Evolutionary conservation across 1,139 yeast genomes (phyloP), one percentile per base, ranked within the genome.

Genomic region (Saccharomyces hybrid): DNA sequence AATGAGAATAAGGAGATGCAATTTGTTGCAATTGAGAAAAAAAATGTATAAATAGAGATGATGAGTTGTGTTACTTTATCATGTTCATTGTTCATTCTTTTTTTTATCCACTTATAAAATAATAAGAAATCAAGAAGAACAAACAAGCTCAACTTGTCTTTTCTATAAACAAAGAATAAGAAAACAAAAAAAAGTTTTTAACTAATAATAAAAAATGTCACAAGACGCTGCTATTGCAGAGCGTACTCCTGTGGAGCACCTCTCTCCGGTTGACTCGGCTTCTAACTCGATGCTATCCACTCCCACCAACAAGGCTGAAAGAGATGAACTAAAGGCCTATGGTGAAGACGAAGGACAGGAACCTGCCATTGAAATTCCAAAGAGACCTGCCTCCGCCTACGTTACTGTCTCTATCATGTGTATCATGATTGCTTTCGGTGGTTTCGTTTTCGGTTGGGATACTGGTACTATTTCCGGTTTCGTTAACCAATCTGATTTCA

Each of bases 391-490:
- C 4, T 51, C 56, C 12, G 59, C 57, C 24, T 56, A 54, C 42
- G 48, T 75, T 70, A 74, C 78, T 50, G 77, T 78, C 62, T 59
- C 65, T 9, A 53, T 67, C 49, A 64, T 73, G 47, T 74, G 77
- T 71, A 70, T 62, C 69, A 72, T 65, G 75, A 81, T 75, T 55
- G 84, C 86, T 58, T 80, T 82, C 61, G 86, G 84, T 71, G 87
- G 87, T 68, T 75, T 81, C 65, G 80, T 83, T 59, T 84, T 77
- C 66, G 88, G 88, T 61, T 83, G 82, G 78, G 88, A 83, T 72
- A 83, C 88, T 34, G 89, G 89, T 73, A 82, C 88, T 63, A 83
- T 84, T 68, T 79, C 85, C 34, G 93, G 93, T 66, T 82, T 85
- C 62, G 77, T 85, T 66, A 83, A 83, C 65, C 83, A 84, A 88